Evolutionary conservation across 345 rosid species (phyloP).

Genomic region (Eucalyptus viminalis): DNA sequence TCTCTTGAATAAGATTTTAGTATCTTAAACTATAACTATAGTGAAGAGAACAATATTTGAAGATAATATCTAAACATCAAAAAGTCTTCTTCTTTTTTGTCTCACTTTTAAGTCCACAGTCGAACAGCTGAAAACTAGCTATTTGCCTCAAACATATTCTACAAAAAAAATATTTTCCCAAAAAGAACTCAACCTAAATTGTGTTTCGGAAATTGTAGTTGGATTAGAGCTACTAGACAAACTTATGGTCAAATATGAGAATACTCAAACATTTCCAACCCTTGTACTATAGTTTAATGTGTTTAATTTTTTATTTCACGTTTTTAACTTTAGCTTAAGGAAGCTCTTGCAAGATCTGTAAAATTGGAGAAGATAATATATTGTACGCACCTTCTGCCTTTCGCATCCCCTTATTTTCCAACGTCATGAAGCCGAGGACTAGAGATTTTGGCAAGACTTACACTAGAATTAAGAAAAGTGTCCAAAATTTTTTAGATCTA

Average conservation of each 20-base stretch:
- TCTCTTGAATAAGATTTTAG: not conserved
- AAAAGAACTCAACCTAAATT: not conserved
- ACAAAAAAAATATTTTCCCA: not conserved
- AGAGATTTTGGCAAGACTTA: not conserved
- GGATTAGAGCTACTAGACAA: not conserved
- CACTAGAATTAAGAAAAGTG: not conserved
- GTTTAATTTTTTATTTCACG: not conserved
- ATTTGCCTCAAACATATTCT: not conserved
- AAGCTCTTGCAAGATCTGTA: not conserved
- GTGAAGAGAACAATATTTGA: not conserved
- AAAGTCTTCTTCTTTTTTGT: no score
- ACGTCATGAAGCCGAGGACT: not conserved
- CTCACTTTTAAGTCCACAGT: not conserved
- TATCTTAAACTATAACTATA: not conserved
- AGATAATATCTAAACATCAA: not conserved
- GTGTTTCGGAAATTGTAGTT: not conserved
- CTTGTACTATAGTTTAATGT: not conserved
- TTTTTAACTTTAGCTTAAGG: not conserved
- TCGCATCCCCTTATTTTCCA: not conserved
- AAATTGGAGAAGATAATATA: not conserved
- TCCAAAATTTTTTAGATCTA: not conserved
- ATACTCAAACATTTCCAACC: not conserved
- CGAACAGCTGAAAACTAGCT: not conserved
- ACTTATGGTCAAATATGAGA: not conserved
- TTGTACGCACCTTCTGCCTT: not conserved